phyloP scores from a whole-genome alignment of 352 stramenopile species.

The Globisporangium acanthophoron region DNA sequence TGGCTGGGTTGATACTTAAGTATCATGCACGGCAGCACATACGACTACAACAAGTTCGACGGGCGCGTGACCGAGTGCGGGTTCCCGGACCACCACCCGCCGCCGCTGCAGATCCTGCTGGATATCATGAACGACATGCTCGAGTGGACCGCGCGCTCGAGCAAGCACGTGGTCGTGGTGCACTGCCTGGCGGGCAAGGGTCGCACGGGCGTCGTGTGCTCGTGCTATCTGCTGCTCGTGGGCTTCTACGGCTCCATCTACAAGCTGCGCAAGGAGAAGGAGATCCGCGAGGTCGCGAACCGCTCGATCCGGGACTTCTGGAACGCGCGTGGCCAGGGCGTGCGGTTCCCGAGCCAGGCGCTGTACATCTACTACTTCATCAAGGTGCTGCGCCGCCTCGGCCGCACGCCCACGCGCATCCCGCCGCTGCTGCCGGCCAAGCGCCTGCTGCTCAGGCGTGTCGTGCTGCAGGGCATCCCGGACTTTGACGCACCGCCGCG shows the following conservation, averaged over 20 bases:
- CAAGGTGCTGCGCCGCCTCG: conserved; percentile 51
- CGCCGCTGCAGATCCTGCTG: conserved; percentile 67
- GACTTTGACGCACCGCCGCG: conserved; percentile 64
- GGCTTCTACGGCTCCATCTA: conserved; percentile 72
- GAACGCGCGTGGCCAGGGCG: conserved; percentile 68
- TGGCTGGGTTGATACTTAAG: background rate
- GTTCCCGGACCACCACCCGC: conserved; percentile 79
- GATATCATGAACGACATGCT: conserved; percentile 87
- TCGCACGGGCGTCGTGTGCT: conserved; percentile 76
- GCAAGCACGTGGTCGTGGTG: conserved; percentile 73
- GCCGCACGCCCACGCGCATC: conserved; percentile 46
- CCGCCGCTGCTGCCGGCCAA: conserved; percentile 46
- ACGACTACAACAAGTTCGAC: conserved; percentile 77
- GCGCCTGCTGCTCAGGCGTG: conserved; percentile 46
- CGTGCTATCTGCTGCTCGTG: conserved; percentile 73
- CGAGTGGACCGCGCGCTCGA: conserved; percentile 52
- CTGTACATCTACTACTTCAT: conserved; percentile 89
- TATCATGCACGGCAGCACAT: conserved; percentile 18
- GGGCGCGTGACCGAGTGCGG: conserved; percentile 66
- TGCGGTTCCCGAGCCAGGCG: conserved; percentile 77
- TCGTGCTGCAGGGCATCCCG: conserved; percentile 69
- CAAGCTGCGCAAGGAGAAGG: conserved; percentile 54
- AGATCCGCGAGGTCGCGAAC: conserved; percentile 62
- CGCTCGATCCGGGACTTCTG: conserved; percentile 71
- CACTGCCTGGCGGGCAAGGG: conserved; percentile 80